Percentiles rank a stretch among this genome's conserved stretches.
Conservation (phyloP, 208 protist species). For the Trypanosoma melophagium region DNA sequence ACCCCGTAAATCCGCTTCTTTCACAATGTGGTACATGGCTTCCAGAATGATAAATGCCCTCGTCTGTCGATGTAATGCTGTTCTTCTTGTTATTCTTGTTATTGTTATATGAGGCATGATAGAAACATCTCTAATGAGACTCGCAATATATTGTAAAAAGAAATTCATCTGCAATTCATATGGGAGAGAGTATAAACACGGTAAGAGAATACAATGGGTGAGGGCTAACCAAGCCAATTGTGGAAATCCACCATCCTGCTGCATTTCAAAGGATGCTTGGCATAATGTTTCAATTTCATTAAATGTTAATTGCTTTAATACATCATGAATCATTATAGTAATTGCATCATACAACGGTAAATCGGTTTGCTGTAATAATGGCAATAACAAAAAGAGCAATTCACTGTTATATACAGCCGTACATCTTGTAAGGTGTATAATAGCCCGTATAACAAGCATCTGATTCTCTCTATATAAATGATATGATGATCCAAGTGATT, state of each 20-base stretch:
- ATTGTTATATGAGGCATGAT: neutral
- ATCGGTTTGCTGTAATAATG: constrained; percentile 41
- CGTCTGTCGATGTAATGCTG: constrained; percentile 26
- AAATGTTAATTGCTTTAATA: constrained; percentile 19
- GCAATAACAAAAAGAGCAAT: constrained; percentile 34
- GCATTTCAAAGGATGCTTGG: constrained; percentile 26
- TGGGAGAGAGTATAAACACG: constrained; percentile 31
- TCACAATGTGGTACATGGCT: constrained; percentile 50
- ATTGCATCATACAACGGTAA: constrained; percentile 28
- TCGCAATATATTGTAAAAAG: constrained; percentile 33
- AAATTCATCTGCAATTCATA: constrained; percentile 26
- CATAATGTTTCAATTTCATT: constrained; percentile 21
- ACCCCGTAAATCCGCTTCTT: constrained; percentile 34
- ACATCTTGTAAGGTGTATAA: constrained; percentile 27
- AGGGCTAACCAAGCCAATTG: constrained; percentile 36
- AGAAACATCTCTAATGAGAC: constrained; percentile 32
- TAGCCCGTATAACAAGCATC: constrained; percentile 26
- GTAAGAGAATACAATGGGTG: constrained; percentile 43
- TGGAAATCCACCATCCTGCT: constrained; percentile 25
- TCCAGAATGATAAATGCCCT: constrained; percentile 77
- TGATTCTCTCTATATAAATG: constrained; percentile 25
- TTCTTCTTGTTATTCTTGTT: neutral
- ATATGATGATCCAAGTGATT: constrained; percentile 34
- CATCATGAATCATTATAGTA: constrained; percentile 9
- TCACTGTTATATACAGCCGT: constrained; percentile 22